Percentiles rank a stretch among this genome's conserved stretches.
phyloP scores from a whole-genome alignment of 257 asterid genomes.

The Solanum megistacrolobum region DNA sequence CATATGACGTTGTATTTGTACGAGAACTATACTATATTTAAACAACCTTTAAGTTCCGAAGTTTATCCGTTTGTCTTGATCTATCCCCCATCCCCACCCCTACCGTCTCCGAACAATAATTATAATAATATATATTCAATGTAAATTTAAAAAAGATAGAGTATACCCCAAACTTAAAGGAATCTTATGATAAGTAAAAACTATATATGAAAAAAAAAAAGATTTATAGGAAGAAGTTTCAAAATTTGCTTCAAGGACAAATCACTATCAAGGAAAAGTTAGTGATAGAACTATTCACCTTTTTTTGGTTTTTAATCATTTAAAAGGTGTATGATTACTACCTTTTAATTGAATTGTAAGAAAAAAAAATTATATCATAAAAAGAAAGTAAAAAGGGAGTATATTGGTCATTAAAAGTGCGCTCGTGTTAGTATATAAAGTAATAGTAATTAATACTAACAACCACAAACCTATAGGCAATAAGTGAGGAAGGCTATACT shows the following conservation, averaged over 20 bases:
- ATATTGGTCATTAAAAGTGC: not conserved
- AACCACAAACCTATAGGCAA: not conserved
- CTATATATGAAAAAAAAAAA: not conserved
- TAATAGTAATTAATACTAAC: not conserved
- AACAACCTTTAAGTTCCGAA: not conserved
- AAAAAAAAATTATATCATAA: not conserved
- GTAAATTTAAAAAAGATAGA: too few species aligned
- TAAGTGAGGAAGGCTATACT: not conserved
- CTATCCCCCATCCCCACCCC: not conserved
- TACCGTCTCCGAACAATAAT: not conserved
- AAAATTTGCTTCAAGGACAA: not conserved
- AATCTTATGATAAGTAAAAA: not conserved
- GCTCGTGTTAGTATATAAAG: not conserved
- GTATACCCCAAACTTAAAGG: rapidly evolving
- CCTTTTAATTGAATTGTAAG: not conserved
- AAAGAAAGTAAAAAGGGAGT: not conserved
- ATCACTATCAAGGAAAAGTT: not conserved
- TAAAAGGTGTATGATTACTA: not conserved
- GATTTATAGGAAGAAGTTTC: not conserved
- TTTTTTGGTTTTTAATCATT: not conserved
- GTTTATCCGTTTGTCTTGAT: not conserved
- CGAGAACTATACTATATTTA: not conserved
- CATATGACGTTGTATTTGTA: not conserved
- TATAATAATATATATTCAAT: too few species aligned
- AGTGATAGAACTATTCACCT: not conserved